Percentiles rank a stretch among this genome's conserved stretches.
Evolutionary conservation across 2,329 filamentous ascomycete species (phyloP).

Genomic region (Cephalotrichum gorgonifer): DNA sequence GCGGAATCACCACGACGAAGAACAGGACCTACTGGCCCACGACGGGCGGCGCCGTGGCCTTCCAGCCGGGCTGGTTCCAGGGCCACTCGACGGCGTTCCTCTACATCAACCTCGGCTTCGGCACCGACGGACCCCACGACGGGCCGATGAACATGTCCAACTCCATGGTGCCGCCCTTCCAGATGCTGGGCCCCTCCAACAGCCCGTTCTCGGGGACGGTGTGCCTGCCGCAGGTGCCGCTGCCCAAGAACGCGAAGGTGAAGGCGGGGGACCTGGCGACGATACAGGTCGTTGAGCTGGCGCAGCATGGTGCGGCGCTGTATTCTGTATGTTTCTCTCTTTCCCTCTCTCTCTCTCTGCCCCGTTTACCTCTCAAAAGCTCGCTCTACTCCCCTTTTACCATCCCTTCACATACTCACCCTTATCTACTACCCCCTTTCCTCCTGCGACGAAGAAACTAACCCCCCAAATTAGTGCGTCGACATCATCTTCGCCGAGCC

Average conservation of each 20-base stretch:
- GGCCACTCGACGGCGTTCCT: constrained; percentile 75
- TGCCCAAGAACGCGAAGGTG: constrained; percentile 62
- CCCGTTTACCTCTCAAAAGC: no score
- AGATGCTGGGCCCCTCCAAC: constrained; percentile 72
- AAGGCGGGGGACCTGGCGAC: constrained; percentile 81
- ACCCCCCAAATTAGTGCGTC: constrained; percentile 58
- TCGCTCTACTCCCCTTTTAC: no score
- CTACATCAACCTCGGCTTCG: constrained; percentile 86
- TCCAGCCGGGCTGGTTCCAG: constrained; percentile 94
- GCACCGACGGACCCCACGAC: constrained; percentile 50
- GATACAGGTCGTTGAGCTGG: constrained; percentile 77
- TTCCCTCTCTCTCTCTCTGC: neutral
- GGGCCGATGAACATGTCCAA: constrained; percentile 81
- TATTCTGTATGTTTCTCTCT: constrained; percentile 54
- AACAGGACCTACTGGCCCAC: constrained; percentile 93
- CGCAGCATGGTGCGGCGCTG: constrained; percentile 71
- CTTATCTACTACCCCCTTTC: no score
- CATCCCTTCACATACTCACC: no score
- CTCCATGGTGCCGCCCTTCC: constrained; percentile 69
- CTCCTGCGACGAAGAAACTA: neutral
- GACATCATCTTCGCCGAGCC: constrained; percentile 87
- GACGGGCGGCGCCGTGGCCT: constrained; percentile 71
- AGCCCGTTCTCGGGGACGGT: constrained; percentile 79
- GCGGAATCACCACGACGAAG: constrained; percentile 63
- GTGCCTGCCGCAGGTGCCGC: constrained; percentile 79